Evolutionary conservation across 106 monocot species (phyloP).

Genomic region (Dendrobium catenatum): DNA sequence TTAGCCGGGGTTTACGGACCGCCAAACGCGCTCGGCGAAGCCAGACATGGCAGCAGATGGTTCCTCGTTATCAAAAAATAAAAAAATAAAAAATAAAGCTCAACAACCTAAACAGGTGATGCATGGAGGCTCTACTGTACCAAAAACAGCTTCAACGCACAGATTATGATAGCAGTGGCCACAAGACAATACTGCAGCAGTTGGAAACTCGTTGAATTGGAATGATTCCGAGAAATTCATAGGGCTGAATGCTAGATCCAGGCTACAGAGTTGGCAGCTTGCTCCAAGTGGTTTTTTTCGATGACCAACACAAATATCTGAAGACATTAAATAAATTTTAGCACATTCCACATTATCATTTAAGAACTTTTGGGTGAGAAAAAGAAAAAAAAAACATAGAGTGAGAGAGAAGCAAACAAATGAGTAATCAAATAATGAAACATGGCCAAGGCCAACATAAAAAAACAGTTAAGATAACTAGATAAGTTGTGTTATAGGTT

Average conservation of each 20-base stretch:
- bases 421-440: too few relatives aligned
- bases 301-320: neutral
- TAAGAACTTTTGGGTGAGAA: too few relatives aligned
- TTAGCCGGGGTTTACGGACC: too few relatives aligned
- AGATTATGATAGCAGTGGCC: neutral
- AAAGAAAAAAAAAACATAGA: too few relatives aligned
- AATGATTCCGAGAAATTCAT: neutral
- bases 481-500: too few relatives aligned
- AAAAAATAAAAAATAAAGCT: neutral
- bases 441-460: too few relatives aligned
- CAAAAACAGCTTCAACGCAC: neutral
- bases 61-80: too few relatives aligned
- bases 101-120: neutral
- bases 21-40: too few relatives aligned
- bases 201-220: neutral
- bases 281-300: neutral
- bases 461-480: too few relatives aligned
- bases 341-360: neutral
- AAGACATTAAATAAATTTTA: neutral
- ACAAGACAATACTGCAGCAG: neutral
- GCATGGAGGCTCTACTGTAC: conserved; percentile 2
- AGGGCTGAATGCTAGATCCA: neutral
- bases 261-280: neutral
- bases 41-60: too few relatives aligned
- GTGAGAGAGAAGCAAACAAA: too few relatives aligned